phyloP scores from a whole-genome alignment of 768 basidiomycete genomes.

The Suillus subaureus region DNA sequence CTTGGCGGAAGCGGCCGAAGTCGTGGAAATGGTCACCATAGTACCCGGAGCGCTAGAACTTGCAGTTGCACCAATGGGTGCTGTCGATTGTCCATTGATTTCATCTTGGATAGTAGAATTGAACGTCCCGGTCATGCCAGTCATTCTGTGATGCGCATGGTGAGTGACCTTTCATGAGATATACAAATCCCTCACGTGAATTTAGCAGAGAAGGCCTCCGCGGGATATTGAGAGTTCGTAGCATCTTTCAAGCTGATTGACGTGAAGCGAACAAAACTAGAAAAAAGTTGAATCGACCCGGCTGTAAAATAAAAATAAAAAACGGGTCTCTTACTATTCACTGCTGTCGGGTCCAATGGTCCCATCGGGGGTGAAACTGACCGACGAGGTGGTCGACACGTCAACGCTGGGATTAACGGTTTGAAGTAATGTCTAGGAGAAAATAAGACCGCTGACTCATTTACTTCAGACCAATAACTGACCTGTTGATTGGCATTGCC shows the following conservation, averaged over 20 bases:
- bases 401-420: conserved; percentile 47
- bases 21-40: background rate
- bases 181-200: conserved; percentile 57
- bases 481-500: conserved; percentile 70
- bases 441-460: conserved; percentile 16
- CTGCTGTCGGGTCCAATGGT: conserved; percentile 55
- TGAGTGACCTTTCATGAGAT: background rate
- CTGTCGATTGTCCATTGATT: conserved; percentile 62
- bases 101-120: conserved; percentile 53
- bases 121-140: conserved; percentile 75
- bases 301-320: too few species aligned
- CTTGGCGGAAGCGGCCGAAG: background rate
- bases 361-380: conserved; percentile 54
- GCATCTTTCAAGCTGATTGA: conserved; percentile 58
- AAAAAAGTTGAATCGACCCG: background rate
- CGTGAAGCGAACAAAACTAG: conserved; percentile 78
- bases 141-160: conserved; percentile 45
- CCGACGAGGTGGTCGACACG: conserved; percentile 47
- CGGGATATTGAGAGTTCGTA: conserved; percentile 52
- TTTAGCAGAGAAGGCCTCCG: conserved; percentile 75
- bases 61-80: conserved; percentile 50
- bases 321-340: conserved; percentile 56
- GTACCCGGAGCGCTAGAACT: conserved; percentile 25
- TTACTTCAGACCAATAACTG: conserved; percentile 7
- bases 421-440: conserved; percentile 60